Percentiles rank a stretch among this genome's conserved stretches.
phyloP scores from a whole-genome alignment of 306 rosid genomes.

The Pyrus pyrifolia region DNA sequence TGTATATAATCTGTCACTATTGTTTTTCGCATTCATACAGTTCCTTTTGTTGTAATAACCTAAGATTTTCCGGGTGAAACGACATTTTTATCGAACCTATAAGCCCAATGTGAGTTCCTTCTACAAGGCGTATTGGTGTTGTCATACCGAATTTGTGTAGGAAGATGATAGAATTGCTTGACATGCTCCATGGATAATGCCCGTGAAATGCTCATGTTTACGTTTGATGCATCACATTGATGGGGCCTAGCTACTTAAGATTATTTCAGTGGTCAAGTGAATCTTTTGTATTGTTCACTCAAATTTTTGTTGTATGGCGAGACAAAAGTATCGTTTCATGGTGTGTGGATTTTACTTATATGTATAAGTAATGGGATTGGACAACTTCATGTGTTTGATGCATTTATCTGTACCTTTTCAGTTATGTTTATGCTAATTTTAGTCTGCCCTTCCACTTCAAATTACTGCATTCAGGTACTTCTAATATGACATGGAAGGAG shows the following conservation, averaged over 20 bases:
- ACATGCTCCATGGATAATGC: too few relatives aligned
- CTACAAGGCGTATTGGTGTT: background rate
- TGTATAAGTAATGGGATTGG: background rate
- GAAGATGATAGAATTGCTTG: too few relatives aligned
- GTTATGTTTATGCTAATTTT: background rate
- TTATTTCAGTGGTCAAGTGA: too few relatives aligned
- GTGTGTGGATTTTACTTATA: background rate
- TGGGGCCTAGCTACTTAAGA: too few relatives aligned
- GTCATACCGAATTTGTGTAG: too few relatives aligned
- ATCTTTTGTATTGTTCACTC: too few relatives aligned
- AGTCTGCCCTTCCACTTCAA: background rate
- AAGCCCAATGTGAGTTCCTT: background rate
- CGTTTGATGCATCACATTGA: too few relatives aligned
- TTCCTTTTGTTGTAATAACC: background rate
- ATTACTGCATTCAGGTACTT: slow-evolving; percentile 35
- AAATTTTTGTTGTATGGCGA: background rate
- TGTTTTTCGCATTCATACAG: background rate
- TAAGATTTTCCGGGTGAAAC: background rate
- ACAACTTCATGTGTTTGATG: background rate
- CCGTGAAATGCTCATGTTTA: too few relatives aligned
- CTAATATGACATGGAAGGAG: slow-evolving; percentile 82
- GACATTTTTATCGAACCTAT: too few relatives aligned
- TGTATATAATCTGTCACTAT: background rate
- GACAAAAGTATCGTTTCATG: background rate
- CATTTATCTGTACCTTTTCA: background rate